These are phyloP conservation scores for Pneumocystis wakefieldiae DNA, from an alignment of 1,139 yeast species.

Conservation along the genomic window DNA sequence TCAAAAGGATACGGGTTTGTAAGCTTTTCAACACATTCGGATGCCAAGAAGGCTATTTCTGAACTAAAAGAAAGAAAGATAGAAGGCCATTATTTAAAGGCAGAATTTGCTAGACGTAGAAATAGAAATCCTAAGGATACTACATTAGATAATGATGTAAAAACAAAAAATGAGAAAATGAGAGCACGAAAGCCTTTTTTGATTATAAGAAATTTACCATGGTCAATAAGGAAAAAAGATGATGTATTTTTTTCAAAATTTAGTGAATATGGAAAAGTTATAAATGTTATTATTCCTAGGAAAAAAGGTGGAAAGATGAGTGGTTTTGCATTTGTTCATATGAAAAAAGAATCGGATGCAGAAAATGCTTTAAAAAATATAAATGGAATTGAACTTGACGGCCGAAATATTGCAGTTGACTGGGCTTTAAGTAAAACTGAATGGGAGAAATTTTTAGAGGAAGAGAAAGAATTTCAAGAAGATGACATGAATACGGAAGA, in stretches of 20 bases:
- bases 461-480: constrained; percentile 13
- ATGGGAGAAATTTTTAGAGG: constrained; percentile 32
- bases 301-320: constrained; percentile 78
- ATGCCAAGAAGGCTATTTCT: constrained; percentile 59
- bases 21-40: constrained; percentile 73
- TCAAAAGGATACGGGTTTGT: constrained; percentile 95
- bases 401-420: constrained; percentile 87
- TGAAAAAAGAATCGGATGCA: constrained; percentile 70
- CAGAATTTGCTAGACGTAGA: constrained; percentile 86
- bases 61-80: constrained; percentile 54
- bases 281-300: constrained; percentile 79
- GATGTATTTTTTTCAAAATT: constrained; percentile 29
- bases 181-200: constrained; percentile 66
- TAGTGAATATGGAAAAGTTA: constrained; percentile 68
- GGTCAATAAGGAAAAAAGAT: constrained; percentile 76
- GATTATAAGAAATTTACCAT: constrained; percentile 82
- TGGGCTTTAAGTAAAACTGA: constrained; percentile 77
- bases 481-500: constrained; percentile 15
- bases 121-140: constrained; percentile 41
- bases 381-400: constrained; percentile 64
- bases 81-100: constrained; percentile 49
- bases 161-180: constrained; percentile 14
- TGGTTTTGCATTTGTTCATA: constrained; percentile 89
- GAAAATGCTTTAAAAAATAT: constrained; percentile 64
- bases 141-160: constrained; percentile 15